Percentiles rank a stretch among this genome's conserved stretches.
Evolutionary conservation across 345 rosid genomes (phyloP).

Genomic region (Microcos paniculata): DNA sequence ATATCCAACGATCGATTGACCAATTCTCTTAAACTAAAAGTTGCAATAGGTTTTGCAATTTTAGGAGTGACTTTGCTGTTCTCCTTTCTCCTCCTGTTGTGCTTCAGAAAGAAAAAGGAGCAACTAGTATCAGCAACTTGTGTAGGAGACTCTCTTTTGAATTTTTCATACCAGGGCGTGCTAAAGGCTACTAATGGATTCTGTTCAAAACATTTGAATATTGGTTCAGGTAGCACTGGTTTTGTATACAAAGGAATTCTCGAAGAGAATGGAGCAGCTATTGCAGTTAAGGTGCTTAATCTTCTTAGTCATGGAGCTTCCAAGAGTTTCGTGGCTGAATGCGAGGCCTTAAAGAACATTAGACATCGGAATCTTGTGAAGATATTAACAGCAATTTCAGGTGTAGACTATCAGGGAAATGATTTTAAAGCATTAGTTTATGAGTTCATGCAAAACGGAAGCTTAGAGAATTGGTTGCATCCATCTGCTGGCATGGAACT

Average conservation of each 20-base stretch:
- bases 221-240: slow-evolving; percentile 30
- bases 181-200: slow-evolving; percentile 27
- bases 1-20: background rate
- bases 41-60: background rate
- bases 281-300: slow-evolving; percentile 40
- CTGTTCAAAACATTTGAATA: slow-evolving; percentile 18
- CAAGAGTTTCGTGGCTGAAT: slow-evolving; percentile 47
- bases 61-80: background rate
- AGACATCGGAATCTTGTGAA: slow-evolving; percentile 8
- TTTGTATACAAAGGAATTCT: slow-evolving; percentile 25
- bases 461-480: slow-evolving; percentile 16
- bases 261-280: background rate
- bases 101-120: background rate
- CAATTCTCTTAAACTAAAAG: background rate
- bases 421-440: too few relatives aligned
- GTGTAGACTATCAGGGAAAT: too few relatives aligned
- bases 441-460: too few relatives aligned
- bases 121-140: background rate
- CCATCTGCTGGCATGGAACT: background rate
- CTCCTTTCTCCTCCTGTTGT: background rate
- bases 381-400: too few relatives aligned
- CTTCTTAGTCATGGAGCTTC: slow-evolving; percentile 33
- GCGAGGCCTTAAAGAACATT: slow-evolving; percentile 30
- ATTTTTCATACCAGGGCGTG: background rate
- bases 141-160: background rate